These are phyloP conservation scores for Conidiobolus incongruus DNA, from an alignment of 371 early-diverging fungal genomes.

Conservation along the genomic window DNA sequence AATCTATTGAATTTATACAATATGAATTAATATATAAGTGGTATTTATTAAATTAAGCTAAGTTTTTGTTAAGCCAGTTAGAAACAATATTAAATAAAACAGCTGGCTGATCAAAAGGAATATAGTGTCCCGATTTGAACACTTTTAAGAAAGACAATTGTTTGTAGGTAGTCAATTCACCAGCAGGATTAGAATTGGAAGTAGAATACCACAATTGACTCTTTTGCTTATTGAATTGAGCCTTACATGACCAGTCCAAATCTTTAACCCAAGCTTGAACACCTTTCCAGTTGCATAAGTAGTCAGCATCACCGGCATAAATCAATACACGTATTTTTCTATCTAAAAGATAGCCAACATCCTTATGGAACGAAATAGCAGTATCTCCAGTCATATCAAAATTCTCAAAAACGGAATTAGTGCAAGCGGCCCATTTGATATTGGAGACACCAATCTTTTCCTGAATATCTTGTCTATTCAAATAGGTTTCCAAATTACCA, in stretches of 20 bases:
- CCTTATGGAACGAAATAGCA: too few species aligned
- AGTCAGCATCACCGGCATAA: too few species aligned
- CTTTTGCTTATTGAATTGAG: constrained; percentile 32
- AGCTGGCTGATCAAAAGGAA: constrained; percentile 39
- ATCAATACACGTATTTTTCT: constrained; percentile 76
- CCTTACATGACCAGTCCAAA: constrained; percentile 59
- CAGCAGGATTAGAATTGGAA: constrained; percentile 20
- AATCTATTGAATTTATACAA: too few species aligned
- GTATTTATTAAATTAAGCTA: too few species aligned
- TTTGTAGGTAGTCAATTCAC: constrained; percentile 41
- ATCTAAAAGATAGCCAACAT: too few species aligned
- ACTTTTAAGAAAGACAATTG: constrained; percentile 62
- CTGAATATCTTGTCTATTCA: constrained; percentile 60
- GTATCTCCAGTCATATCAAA: constrained; percentile 70
- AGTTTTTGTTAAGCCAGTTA: constrained; percentile 20
- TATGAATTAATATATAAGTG: too few species aligned
- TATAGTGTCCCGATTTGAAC: constrained; percentile 75
- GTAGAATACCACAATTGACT: constrained; percentile 25
- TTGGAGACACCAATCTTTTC: constrained; percentile 40
- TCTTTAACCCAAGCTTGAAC: constrained; percentile 76
- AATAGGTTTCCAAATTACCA: constrained; percentile 40
- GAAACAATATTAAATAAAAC: constrained; percentile 25
- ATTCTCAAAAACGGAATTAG: constrained; percentile 48
- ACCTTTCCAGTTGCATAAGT: too few species aligned
- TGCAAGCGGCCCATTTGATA: constrained; percentile 49